phyloP scores from a whole-genome alignment of 768 basidiomycete genomes.

The Cyathus striatus region DNA sequence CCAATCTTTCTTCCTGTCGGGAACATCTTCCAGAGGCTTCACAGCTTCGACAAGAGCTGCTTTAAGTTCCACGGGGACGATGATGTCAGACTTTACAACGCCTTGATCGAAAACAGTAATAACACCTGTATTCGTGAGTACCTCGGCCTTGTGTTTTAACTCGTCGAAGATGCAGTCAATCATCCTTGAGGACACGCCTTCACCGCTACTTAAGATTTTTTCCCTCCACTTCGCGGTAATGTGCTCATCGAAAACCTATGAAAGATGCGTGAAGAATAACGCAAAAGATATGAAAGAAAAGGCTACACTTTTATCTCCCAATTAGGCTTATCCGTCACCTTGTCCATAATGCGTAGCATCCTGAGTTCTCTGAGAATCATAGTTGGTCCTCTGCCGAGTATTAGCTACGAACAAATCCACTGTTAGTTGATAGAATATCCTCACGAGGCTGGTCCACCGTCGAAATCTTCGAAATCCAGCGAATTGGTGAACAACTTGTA shows the following conservation, averaged over 20 bases:
- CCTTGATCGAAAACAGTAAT: conserved; percentile 8
- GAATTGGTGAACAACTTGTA: too few species aligned
- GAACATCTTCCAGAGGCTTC: conserved; percentile 25
- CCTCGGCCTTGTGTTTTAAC: conserved; percentile 11
- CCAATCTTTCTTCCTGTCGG: conserved; percentile 32
- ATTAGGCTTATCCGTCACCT: too few species aligned
- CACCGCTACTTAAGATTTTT: conserved; percentile 5
- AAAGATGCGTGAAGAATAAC: too few species aligned
- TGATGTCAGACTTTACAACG: conserved; percentile 18
- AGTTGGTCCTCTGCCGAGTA: too few species aligned
- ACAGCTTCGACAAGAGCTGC: conserved; percentile 14
- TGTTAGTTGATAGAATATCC: too few species aligned
- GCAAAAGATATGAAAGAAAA: too few species aligned
- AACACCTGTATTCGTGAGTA: conserved; percentile 6
- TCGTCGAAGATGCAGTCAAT: conserved; percentile 12
- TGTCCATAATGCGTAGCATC: too few species aligned
- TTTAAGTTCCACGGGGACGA: conserved; percentile 14
- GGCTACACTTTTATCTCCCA: too few species aligned
- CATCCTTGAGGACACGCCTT: conserved; percentile 11
- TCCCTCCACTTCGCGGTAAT: conserved; percentile 11
- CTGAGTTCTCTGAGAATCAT: too few species aligned
- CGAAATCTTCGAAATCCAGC: too few species aligned
- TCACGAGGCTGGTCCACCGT: too few species aligned
- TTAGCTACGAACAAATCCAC: too few species aligned
- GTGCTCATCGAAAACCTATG: conserved; percentile 9